Conservation (phyloP, 768 basidiomycete genomes). For the Auriscalpium orientale region DNA sequence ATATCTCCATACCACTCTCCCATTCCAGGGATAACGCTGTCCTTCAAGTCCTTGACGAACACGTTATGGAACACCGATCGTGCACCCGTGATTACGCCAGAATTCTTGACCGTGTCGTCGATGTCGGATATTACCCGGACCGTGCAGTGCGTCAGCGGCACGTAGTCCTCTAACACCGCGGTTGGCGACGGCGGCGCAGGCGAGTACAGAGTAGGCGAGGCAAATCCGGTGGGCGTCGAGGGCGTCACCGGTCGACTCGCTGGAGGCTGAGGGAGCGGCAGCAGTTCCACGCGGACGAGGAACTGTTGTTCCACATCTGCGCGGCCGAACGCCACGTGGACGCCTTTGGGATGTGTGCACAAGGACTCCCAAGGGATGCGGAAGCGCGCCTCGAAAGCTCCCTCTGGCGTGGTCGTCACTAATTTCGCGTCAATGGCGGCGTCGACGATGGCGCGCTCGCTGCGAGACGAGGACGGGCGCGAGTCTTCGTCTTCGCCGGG, state of each 20-base stretch:
- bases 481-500: constrained; percentile 20
- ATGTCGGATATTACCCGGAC: constrained; percentile 87
- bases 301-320: constrained; percentile 37
- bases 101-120: constrained; percentile 85
- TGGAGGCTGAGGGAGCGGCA: constrained; percentile 29
- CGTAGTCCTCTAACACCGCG: constrained; percentile 15
- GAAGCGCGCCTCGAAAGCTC: constrained; percentile 64
- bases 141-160: constrained; percentile 49
- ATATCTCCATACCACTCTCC: constrained; percentile 66
- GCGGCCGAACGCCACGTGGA: constrained; percentile 53
- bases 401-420: constrained; percentile 57
- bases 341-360: constrained; percentile 48
- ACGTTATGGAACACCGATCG: constrained; percentile 84
- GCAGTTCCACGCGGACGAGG: constrained; percentile 44
- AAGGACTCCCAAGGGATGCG: constrained; percentile 62
- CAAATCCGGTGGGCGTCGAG: neutral
- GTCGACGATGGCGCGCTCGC: constrained; percentile 3
- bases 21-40: constrained; percentile 79
- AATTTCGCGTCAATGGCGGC: constrained; percentile 42
- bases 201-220: neutral
- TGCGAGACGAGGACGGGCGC: constrained; percentile 22
- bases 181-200: constrained; percentile 6
- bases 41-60: constrained; percentile 78
- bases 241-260: constrained; percentile 12
- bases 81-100: constrained; percentile 73